Evolutionary conservation across 371 early-diverging fungal genomes (phyloP), one percentile per base, ranked within the genome.

Genomic region (Haplosporangium sp.): DNA sequence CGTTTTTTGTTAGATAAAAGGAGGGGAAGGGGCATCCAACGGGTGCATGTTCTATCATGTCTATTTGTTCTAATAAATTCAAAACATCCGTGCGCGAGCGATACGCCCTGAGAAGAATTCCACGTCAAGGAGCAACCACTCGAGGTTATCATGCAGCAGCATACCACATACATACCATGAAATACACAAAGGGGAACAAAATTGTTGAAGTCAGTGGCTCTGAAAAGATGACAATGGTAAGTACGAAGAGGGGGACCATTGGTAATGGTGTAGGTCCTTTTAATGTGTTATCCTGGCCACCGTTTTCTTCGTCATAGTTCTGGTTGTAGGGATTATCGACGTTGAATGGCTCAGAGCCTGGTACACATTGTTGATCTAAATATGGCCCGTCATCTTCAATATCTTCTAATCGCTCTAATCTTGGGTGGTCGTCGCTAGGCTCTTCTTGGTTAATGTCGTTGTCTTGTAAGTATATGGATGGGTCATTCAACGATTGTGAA

Each of bases 151-250:
- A 52, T 13, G 17, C 4, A 48, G 48, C 8, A 13, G 20, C 48
- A 63, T 68, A 35, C 67, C 58, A 65, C 66, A 58, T 56, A 65
- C 66, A 58, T 86, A 88, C 90, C 77, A 77, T 77, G 62, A 90
- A 89, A 62, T 91, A 91, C 45, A 92, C 83, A 68, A 90, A 92
- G 9, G 91, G 91, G 61, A 90, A 88, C 34, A 88, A 73, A 20
- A 92, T 85, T 19, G 87, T 89, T 74, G 89, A 88, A 48, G 87
- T 84, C 39, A 91, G 86, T n/a, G 91, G 90, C 79, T 91, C 91
- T 75, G 86, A 83, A 57, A 92, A 84, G 27, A 92, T 85, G 9
- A 91, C 86, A 35, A 89, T 77, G 61, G 88, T 88, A 20, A 93
- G 82, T 27, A 92, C 84, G 47, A 86, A 75, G 44, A 93, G 74